Base-by-base conservation (phyloP, 2,329 filamentous ascomycete genomes). In the Boeremia exigua region DNA sequence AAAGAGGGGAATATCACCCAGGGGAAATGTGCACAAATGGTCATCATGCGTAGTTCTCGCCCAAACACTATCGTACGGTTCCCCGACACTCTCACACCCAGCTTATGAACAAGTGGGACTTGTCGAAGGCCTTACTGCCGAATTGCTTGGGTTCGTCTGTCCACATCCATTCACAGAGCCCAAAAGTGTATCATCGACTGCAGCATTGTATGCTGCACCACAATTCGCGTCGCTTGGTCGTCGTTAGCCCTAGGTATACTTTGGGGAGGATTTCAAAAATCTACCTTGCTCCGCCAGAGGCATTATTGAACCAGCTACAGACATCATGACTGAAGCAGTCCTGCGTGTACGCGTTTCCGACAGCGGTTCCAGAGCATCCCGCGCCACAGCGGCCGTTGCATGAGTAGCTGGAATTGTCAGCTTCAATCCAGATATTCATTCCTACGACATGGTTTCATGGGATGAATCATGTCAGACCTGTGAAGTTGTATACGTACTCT, bases 311-410 rank as follows among this genome's bases (percentile, higher is more conserved):
- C 59, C 79, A 82, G 4, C 79, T 81, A 64, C 81, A 83, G 11
- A 82, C 77, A 44, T 82, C 81, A 49, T 82, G 81, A 0, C 76
- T 78, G 59, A 80, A 82, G 61, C 81, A 82, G 45, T 82, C 78
- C 56, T 81, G 80, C 0, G 80, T 82, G 53, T 82, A 82, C 4
- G 70, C 78, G 30, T 81, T 80, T 2, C 80, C 80, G 7, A 82
- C 1, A 1, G 78, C 71, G 4, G 67, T 43, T 5, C 80, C 80
- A 0, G 65, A 72, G 44, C 80, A 82, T 0, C 79, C 80, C 9
- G 76, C 78, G 25, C 81, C 80, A 30, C 81, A 82, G 28, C 80
- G 73, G 1, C 80, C 80, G 48, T 81, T 82, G 52, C 80, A 82
- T 8, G 77, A 79, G 42, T 82, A 82, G 19, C 80, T 82, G 19